Base-by-base conservation (phyloP, 495 filamentous ascomycete species). In the Aspergillus nanangensis region DNA sequence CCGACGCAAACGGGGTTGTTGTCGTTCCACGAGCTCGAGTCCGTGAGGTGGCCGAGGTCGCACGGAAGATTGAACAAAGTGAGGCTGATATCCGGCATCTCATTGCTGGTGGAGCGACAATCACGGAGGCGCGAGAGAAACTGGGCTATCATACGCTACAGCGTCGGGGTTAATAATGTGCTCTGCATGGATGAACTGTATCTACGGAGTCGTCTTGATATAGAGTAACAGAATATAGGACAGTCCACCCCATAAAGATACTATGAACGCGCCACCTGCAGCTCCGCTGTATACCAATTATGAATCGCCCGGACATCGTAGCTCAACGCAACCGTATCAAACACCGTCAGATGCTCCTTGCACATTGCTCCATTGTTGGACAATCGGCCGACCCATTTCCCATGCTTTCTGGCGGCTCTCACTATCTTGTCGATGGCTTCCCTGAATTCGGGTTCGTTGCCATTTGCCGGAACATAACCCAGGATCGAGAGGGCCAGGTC, bases 301-400 rank as follows among this genome's bases (percentile, higher is more conserved):
- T 66, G 61, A 39, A 69, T 57, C 8, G 63, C 62, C 40, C 57
- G 56, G n/a, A 58, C 62, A 49, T 69, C 65, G 27, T 58, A 56
- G 13, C 54, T 60, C 44, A 69, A 41, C 0, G 61, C 65, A 8
- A 69, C 65, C 1, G 57, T 66, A 50, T 69, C 65, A 48, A 58
- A 69, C 21, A 45, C 42, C 41, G 52, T 40, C 44, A 48, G 17
- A 29, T 47, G 54, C 38, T 63, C 53, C 52, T 58, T 69, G 25
- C 48, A 44, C 10, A 46, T 27, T 1, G 45, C 33, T n/a, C 60
- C 62, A 40, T 66, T 44, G 46, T 69, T 69, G 4, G 58, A 57
- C 36, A 66, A 41, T 15, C 56, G 48, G 10, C 51, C 56, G 9
- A 56, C 61, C 63, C 63, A 69, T 48, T 69, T 66, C 5, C 61